These are phyloP conservation scores for Yamadazyma paraphyllophila DNA, from an alignment of 805 yeast species.

Conservation along the genomic window DNA sequence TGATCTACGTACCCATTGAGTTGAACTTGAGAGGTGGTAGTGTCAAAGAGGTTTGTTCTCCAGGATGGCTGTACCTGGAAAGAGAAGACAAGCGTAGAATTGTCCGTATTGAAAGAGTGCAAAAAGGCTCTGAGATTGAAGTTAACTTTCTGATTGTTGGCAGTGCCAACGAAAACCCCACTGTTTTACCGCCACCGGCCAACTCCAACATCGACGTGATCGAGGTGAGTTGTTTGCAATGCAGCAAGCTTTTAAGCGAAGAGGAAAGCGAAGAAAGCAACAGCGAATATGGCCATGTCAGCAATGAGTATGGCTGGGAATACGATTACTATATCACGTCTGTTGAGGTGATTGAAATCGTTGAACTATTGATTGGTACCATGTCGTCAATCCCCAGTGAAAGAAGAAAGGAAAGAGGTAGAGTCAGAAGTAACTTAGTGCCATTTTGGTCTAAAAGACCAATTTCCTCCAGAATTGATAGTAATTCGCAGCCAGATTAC, in stretches of 20 bases:
- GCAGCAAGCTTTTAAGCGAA: slow-evolving; percentile 22
- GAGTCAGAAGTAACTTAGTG: slow-evolving; percentile 63
- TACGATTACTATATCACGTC: slow-evolving; percentile 55
- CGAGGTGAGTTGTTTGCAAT: slow-evolving; percentile 60
- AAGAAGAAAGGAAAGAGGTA: slow-evolving; percentile 61
- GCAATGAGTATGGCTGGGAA: slow-evolving; percentile 20
- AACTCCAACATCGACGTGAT: slow-evolving; percentile 50
- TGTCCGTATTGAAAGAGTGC: slow-evolving; percentile 55
- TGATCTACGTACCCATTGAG: slow-evolving; percentile 43
- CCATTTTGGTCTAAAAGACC: slow-evolving; percentile 67
- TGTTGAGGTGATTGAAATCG: slow-evolving; percentile 65
- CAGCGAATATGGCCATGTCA: not conserved
- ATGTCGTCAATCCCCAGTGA: slow-evolving; percentile 41
- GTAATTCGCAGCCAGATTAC: slow-evolving; percentile 33
- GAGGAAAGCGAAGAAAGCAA: slow-evolving; percentile 10
- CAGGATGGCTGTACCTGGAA: slow-evolving; percentile 50
- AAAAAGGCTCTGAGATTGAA: slow-evolving; percentile 44
- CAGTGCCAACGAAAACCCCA: slow-evolving; percentile 47
- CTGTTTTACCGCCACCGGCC: slow-evolving; percentile 33
- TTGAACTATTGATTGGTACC: slow-evolving; percentile 57
- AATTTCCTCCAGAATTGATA: slow-evolving; percentile 45
- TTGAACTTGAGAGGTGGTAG: slow-evolving; percentile 45
- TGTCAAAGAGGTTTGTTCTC: slow-evolving; percentile 49
- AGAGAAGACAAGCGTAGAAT: slow-evolving; percentile 52
- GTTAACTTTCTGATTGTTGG: slow-evolving; percentile 54